Evolutionary conservation across 176 grass and related monocot genomes (phyloP), one percentile per base, ranked within the genome.

Genomic region (Ananas comosus): DNA sequence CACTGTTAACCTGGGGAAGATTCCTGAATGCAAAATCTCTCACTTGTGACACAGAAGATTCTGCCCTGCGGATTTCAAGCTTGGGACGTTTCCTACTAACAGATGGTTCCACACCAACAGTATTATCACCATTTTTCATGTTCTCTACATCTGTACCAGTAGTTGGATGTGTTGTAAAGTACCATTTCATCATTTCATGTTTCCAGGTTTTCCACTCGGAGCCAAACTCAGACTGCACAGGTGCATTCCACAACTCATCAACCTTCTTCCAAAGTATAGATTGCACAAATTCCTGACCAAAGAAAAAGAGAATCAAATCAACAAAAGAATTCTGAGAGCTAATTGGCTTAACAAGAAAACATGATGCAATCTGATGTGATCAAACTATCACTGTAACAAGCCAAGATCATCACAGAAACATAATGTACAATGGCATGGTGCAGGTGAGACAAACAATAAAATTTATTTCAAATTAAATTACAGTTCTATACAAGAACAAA

Each of bases 181-280:
- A 93, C 64, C 72, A 86, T 88, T 85, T 93, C 71, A 92, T 93
- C 59, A 85, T 75, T 75, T 99, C 89, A 51, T 93, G 94, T 64
- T 91, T 99, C 90, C 85, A 87, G 47, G 84, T 88, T 88, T 93
- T 99, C 94, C 94, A 99, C 53, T 93, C 89, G 12, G 78, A 78
- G 48, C 74, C 72, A 69, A 88, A 79, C 67, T 99, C 94, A 69
- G 89, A 80, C 76, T 93, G 94, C 78, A 81, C 79, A 70, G 86
- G 77, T 72, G 81, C 82, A 63, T 83, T 86, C 82, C 72, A 73
- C 64, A 91, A 78, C 72, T 91, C 82, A 42, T 84, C 72, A 58
- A 99, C 74, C 77, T 90, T 78, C 61, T 70, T 70, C 87, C 85
- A 90, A 53, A 88, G 82, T 77, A 99, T 64, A 76, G 85, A 79